phyloP scores from a whole-genome alignment of 345 rosid genomes.

The Crucihimalaya himalaica region DNA sequence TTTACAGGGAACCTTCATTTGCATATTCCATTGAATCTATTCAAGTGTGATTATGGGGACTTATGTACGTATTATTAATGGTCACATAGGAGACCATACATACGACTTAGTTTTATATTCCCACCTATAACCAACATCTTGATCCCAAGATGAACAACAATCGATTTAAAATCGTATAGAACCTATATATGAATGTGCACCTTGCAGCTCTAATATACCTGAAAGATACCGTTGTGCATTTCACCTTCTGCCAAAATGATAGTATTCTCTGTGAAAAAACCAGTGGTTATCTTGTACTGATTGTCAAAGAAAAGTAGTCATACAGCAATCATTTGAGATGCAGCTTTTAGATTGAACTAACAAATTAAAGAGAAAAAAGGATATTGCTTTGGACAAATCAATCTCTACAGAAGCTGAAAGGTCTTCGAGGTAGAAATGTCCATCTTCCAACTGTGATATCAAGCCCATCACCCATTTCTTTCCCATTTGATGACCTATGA shows the following conservation, averaged over 20 bases:
- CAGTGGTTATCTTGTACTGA: constrained; percentile 77
- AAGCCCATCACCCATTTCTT: constrained; percentile 92
- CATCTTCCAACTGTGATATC: constrained; percentile 94
- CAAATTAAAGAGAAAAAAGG: no score
- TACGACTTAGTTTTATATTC: background rate
- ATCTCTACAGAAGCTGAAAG: constrained; percentile 83
- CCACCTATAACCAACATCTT: constrained; percentile 10
- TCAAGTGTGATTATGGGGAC: no score
- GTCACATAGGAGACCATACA: constrained; percentile 5
- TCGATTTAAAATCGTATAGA: no score
- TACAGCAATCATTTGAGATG: background rate
- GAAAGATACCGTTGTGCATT: constrained; percentile 81
- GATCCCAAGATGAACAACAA: no score
- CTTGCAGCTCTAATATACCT: constrained; percentile 55
- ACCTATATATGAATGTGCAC: no score
- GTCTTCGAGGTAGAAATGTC: constrained; percentile 87
- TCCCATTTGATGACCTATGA: constrained; percentile 63
- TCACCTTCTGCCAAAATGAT: constrained; percentile 90
- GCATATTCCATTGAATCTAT: no score
- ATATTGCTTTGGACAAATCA: constrained; percentile 52
- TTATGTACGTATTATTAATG: no score
- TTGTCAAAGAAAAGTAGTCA: constrained; percentile 54
- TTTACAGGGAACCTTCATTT: no score
- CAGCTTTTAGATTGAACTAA: no score
- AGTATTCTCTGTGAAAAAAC: constrained; percentile 87